Base-by-base conservation (phyloP, 2,329 filamentous ascomycete genomes). In the Keithomyces neogunnii region DNA sequence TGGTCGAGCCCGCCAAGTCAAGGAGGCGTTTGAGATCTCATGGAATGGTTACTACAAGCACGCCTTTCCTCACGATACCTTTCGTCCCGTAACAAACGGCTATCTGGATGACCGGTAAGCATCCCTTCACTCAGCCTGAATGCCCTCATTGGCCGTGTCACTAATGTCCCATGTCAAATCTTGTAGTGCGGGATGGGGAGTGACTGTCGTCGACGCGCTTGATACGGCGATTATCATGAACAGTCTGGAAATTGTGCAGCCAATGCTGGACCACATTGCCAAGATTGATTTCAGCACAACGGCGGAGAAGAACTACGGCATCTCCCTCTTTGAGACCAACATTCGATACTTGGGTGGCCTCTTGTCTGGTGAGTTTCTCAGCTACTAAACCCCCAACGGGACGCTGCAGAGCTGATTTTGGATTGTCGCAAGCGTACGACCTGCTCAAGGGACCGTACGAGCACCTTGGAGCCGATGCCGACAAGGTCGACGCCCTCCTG, bases 321-420 rank as follows among this genome's bases (percentile, higher is more conserved):
- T 95, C 47, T 92, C 86, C 38, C 69, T 96, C 6, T 96, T 96
- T 61, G 90, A 96, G 69, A 95, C 89, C 0, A 96, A 88, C 0
- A 95, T 96, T 62, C 84, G 90, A 31, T 95, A 95, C 61, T 71
- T 96, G 1, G 90, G 81, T 8, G 90, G 89, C 13, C 75, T 96
- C 60, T 63, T 96, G 7, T 87, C 89, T 2, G 88, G 84, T 78
- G 57, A 26, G 59, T 47, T n/a, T 30, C 19, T 19, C 19, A 19
- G 19, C 19, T 19, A 19, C 19, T 19, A 44, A 30, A 44, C 5
- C n/a, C 36, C 5, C 5, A 9, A 26, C n/a, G 38, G n/a, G n/a
- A 19, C 3, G 19, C 19, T 1, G 19, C 13, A 4, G 38, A 40
- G 38, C 38, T 40, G 26, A 40, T 26, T 19, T 19, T 19, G 19